phyloP scores from a whole-genome alignment of 1,284 basidiomycete species.

The Gomphus bonarii region DNA sequence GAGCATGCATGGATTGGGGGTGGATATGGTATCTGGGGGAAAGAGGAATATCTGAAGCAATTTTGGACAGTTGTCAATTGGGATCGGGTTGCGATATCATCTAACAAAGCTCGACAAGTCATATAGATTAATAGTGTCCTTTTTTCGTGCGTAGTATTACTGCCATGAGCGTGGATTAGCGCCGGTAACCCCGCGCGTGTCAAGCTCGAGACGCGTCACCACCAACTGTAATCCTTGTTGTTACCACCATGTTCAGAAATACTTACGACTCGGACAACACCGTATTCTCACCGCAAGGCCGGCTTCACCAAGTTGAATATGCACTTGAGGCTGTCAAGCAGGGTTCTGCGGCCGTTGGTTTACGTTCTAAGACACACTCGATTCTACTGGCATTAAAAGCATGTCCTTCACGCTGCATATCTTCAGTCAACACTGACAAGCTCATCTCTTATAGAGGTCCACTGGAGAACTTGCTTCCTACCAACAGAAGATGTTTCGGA shows the following conservation, averaged over 20 bases:
- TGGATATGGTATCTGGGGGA: conserved; percentile 90
- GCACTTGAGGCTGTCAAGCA: conserved; percentile 99
- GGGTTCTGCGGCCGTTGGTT: conserved; percentile 93
- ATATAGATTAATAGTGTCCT: not conserved
- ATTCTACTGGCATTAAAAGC: conserved; percentile 91
- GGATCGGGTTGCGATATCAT: conserved; percentile 39
- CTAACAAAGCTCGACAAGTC: not conserved
- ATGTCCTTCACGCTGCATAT: conserved; percentile 4
- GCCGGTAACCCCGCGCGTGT: not conserved
- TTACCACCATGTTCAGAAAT: conserved; percentile 60
- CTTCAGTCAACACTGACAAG: not conserved
- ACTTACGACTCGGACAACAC: conserved; percentile 96
- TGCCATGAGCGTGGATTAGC: not conserved
- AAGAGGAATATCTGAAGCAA: conserved; percentile 79
- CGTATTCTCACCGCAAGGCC: conserved; percentile 88
- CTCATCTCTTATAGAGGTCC: conserved; percentile 64
- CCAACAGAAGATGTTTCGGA: conserved; percentile 99
- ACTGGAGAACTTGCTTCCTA: conserved; percentile 97
- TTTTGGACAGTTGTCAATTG: conserved; percentile 91
- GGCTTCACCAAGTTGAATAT: conserved; percentile 96
- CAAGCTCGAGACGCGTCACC: conserved; percentile 9
- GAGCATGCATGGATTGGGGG: conserved; percentile 89
- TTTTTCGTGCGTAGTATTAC: not conserved
- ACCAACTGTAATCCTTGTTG: not conserved
- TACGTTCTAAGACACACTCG: conserved; percentile 92